A percentile compares a stretch with the other conserved stretches of the same genome.
These are phyloP conservation scores for Jamesozyma rosinii DNA, from an alignment of 805 yeast genomes.

Conservation along the genomic window DNA sequence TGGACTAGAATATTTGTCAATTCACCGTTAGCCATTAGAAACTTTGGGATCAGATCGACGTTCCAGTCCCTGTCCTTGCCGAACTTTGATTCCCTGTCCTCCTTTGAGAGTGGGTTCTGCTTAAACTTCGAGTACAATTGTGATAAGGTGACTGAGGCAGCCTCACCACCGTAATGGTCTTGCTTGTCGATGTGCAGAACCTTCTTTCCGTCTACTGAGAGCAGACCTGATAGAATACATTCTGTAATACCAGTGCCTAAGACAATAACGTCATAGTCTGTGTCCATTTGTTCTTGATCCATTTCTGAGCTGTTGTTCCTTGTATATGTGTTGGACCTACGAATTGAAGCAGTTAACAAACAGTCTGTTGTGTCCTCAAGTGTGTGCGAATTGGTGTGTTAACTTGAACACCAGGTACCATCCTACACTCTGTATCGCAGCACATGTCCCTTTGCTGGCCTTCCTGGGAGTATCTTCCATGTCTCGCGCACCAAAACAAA, in stretches of 20 bases:
- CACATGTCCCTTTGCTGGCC: too few species aligned
- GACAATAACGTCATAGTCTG: constrained; percentile 92
- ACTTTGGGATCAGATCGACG: constrained; percentile 92
- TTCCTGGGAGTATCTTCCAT: too few species aligned
- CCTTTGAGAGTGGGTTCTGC: constrained; percentile 61
- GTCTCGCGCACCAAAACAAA: too few species aligned
- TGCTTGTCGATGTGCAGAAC: constrained; percentile 94
- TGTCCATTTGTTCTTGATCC: constrained; percentile 58
- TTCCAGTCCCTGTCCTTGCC: constrained; percentile 98
- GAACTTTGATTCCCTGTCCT: constrained; percentile 53
- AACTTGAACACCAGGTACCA: too few species aligned
- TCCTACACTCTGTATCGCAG: too few species aligned
- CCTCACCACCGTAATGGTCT: constrained; percentile 90
- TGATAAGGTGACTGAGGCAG: constrained; percentile 67
- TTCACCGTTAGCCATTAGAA: constrained; percentile 95
- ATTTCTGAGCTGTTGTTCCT: constrained; percentile 1
- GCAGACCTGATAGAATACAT: constrained; percentile 85
- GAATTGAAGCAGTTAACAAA: background rate
- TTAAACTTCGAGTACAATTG: constrained; percentile 77
- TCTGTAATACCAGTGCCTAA: constrained; percentile 93
- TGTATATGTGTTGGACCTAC: background rate
- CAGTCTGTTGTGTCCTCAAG: too few species aligned
- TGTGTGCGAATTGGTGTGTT: too few species aligned
- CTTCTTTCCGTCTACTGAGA: constrained; percentile 96
- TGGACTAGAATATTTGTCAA: constrained; percentile 90